A percentile compares a stretch with the other conserved stretches of the same genome.
phyloP scores from a whole-genome alignment of 2,329 filamentous ascomycete genomes.

The Aspergillus phoenicis region DNA sequence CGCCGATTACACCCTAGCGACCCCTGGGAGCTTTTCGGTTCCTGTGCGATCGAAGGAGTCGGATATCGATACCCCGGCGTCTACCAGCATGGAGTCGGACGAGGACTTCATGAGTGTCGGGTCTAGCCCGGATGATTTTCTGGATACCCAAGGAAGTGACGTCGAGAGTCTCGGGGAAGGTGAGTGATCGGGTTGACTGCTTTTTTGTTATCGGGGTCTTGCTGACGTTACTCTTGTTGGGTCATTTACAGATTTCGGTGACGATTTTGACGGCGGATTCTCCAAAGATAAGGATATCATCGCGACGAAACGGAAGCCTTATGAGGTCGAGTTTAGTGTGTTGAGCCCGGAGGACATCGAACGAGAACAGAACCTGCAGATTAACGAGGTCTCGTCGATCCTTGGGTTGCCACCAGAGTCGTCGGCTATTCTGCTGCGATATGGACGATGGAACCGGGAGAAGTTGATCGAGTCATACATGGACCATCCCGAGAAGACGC shows the following conservation, averaged over 20 bases:
- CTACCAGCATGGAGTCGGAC: constrained; percentile 83
- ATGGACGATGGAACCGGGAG: constrained; percentile 96
- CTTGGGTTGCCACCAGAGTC: constrained; percentile 87
- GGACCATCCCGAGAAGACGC: constrained; percentile 76
- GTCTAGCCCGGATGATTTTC: constrained; percentile 73
- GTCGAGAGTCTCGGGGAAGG: constrained; percentile 58
- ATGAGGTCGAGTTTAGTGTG: constrained; percentile 83
- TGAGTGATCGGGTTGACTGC: constrained; percentile 25
- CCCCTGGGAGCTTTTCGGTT: constrained; percentile 17
- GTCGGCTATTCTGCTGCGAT: constrained; percentile 82
- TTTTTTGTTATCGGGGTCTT: neutral
- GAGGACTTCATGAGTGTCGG: constrained; percentile 87
- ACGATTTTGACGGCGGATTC: constrained; percentile 62
- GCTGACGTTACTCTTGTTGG: neutral
- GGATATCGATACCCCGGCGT: constrained; percentile 45
- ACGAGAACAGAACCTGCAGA: constrained; percentile 78
- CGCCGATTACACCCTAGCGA: constrained; percentile 14
- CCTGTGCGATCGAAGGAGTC: constrained; percentile 25
- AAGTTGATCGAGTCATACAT: constrained; percentile 93
- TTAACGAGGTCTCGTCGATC: constrained; percentile 88
- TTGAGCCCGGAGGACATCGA: constrained; percentile 80
- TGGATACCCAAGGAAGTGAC: constrained; percentile 70
- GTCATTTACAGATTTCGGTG: constrained; percentile 56
- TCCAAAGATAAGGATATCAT: constrained; percentile 70
- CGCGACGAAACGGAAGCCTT: constrained; percentile 72